Evolutionary conservation across 768 basidiomycete species (phyloP).

Genomic region (Leccinellum rugosiceps): DNA sequence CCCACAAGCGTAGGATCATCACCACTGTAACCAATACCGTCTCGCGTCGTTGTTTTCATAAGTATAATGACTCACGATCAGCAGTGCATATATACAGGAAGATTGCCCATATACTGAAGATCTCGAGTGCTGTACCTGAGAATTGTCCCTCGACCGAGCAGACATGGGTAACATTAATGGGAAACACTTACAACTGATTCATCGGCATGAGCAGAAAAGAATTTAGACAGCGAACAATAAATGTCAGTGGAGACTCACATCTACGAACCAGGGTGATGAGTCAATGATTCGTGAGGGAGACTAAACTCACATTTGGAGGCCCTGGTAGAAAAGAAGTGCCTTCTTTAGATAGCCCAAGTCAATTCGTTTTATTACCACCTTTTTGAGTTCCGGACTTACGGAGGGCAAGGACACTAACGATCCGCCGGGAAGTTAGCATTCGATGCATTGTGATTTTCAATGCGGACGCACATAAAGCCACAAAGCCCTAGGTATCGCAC

Average conservation of each 20-base stretch:
- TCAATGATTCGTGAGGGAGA: not conserved
- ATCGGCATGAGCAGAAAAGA: not conserved
- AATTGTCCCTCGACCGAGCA: not conserved
- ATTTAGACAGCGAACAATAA: not conserved
- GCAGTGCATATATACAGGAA: conserved; percentile 4
- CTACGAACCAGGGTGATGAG: not conserved
- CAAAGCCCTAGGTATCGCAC: not conserved
- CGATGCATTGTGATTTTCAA: not conserved
- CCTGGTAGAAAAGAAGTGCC: conserved; percentile 10
- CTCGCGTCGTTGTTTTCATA: not conserved
- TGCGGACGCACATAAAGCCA: not conserved
- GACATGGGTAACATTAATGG: not conserved
- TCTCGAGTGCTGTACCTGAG: conserved; percentile 2
- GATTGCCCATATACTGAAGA: not conserved
- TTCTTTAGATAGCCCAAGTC: not conserved
- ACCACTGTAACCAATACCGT: not conserved
- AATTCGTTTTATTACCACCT: not conserved
- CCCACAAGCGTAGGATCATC: conserved; percentile 19
- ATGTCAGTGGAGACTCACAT: conserved; percentile 7
- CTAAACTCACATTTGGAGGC: conserved; percentile 4
- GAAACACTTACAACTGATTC: not conserved
- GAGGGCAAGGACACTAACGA: not conserved
- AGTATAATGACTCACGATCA: conserved; percentile 6
- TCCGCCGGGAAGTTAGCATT: not conserved
- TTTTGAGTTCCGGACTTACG: not conserved